Conservation (phyloP, 257 asterid genomes). For the Capsicum chinense region DNA sequence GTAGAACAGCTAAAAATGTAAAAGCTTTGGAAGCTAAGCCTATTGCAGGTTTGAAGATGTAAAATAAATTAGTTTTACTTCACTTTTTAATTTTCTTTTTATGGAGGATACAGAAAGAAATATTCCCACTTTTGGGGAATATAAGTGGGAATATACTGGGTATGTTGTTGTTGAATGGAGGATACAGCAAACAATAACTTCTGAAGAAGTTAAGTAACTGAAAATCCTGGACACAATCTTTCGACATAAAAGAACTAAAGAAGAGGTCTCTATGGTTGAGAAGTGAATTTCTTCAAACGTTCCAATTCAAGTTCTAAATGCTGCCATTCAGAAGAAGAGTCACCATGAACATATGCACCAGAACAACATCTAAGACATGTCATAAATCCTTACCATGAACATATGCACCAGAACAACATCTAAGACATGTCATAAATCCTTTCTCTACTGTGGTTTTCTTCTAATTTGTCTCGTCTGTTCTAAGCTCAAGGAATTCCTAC, state of each 20-base stretch:
- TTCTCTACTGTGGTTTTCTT: not conserved
- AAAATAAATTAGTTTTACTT: not conserved
- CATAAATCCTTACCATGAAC: slow-evolving; percentile 4
- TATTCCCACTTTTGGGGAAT: too few species aligned
- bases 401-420: slow-evolving; percentile 10
- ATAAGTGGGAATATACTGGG: too few species aligned
- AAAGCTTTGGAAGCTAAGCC: slow-evolving; percentile 12
- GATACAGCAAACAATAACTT: not conserved
- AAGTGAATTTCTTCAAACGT: slow-evolving; percentile 23
- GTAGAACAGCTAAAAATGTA: not conserved
- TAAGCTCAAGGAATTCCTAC: not conserved
- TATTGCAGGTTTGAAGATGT: not conserved
- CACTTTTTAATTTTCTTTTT: not conserved
- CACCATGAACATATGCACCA: slow-evolving; percentile 18
- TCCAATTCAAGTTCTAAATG: not conserved
- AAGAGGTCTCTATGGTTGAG: slow-evolving; percentile 19
- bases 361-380: slow-evolving; percentile 5
- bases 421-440: slow-evolving; percentile 4
- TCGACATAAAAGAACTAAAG: not conserved
- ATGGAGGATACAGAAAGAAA: not conserved
- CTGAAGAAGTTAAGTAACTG: not conserved
- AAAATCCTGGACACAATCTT: not conserved
- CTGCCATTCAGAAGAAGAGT: not conserved
- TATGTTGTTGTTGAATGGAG: not conserved
- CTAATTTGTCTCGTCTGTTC: not conserved